These are phyloP conservation scores for Thraustochytrium sp. DNA, from an alignment of 352 stramenopile genomes.

Conservation along the genomic window DNA sequence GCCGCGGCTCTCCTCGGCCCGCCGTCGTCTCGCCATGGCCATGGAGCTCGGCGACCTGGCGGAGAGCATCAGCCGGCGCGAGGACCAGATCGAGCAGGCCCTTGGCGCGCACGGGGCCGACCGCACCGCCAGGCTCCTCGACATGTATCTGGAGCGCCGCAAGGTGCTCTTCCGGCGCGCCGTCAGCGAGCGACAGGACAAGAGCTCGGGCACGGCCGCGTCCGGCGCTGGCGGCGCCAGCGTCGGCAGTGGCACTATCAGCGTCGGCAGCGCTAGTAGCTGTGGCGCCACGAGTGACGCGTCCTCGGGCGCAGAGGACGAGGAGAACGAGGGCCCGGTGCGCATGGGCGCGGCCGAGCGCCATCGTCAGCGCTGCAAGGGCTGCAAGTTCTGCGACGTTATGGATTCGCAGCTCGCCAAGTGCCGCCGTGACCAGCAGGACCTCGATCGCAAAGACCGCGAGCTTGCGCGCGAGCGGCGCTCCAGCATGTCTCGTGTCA, in stretches of 20 bases:
- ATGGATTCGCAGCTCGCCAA: background rate
- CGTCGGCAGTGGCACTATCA: too few species aligned
- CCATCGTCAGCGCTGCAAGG: background rate
- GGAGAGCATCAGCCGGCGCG: background rate
- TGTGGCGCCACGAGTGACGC: too few species aligned
- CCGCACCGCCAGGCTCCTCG: background rate
- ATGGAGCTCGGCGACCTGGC: background rate
- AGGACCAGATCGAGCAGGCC: background rate
- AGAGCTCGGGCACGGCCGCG: background rate
- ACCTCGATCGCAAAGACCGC: background rate
- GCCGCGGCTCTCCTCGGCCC: background rate
- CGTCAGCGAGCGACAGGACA: background rate
- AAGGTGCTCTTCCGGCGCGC: background rate
- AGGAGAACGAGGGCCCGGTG: background rate
- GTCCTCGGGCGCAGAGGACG: background rate
- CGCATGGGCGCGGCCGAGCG: background rate
- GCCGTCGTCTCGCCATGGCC: background rate
- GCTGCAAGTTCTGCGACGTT: slow-evolving; percentile 10
- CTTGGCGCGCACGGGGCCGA: background rate
- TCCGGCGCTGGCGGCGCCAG: background rate
- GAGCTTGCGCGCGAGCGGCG: background rate
- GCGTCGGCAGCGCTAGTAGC: too few species aligned
- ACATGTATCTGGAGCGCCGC: background rate
- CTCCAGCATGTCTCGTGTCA: background rate
- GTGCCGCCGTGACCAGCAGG: background rate